Conservation (phyloP, 441 rosid species). For the Cnidoscolus chayamansa region DNA sequence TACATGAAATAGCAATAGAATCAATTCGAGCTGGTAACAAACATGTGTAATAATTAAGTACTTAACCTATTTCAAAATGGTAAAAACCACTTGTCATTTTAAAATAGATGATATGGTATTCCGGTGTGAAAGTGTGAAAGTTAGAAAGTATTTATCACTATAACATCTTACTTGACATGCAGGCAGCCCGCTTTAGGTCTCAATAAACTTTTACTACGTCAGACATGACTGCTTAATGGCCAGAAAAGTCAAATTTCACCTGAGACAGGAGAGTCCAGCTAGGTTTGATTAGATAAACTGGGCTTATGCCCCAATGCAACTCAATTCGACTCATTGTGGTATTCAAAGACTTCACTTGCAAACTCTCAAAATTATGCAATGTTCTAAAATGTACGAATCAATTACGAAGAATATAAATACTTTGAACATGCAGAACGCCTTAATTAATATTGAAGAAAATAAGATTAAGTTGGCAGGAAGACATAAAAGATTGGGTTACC, state of each 20-base stretch:
- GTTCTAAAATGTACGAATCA: not conserved
- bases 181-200: not conserved
- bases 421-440: too few relatives aligned
- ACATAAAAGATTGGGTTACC: not conserved
- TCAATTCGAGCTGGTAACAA: not conserved
- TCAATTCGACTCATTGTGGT: not conserved
- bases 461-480: not conserved
- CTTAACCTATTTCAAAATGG: not conserved
- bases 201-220: not conserved
- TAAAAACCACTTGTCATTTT: not conserved
- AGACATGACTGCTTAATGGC: not conserved
- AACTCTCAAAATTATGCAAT: not conserved
- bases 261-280: not conserved
- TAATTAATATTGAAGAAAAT: not conserved
- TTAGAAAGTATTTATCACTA: not conserved
- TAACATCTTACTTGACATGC: not conserved
- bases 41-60: not conserved
- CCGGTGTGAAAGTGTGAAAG: not conserved
- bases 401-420: too few relatives aligned
- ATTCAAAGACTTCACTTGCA: not conserved
- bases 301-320: not conserved
- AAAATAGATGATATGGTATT: not conserved
- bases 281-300: slow-evolving; percentile 5
- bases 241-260: not conserved
- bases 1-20: not conserved